Evolutionary conservation across 2,329 filamentous ascomycete species (phyloP).

Genomic region (Calonectria ilicicola): DNA sequence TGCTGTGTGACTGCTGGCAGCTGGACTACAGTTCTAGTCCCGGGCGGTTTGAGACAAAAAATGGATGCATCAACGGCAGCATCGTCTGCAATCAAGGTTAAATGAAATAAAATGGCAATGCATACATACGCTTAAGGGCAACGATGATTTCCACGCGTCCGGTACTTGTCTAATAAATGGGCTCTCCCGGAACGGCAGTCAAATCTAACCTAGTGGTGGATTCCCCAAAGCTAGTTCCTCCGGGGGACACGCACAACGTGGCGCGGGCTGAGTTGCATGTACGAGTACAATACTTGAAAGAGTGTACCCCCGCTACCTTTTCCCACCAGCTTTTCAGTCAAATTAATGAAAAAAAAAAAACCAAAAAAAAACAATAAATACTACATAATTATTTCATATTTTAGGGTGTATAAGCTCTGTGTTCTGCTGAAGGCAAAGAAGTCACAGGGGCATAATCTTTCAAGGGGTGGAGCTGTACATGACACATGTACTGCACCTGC

Average conservation of each 20-base stretch:
- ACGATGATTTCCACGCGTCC: not conserved
- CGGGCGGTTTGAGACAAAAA: not conserved
- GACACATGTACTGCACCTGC: not conserved
- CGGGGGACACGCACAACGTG: not conserved
- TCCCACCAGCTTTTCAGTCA: too few species aligned
- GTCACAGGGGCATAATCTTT: too few species aligned
- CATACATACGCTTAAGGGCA: not conserved
- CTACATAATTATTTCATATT: too few species aligned
- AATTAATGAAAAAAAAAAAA: too few species aligned
- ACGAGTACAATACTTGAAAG: too few species aligned
- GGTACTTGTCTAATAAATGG: not conserved
- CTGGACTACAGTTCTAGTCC: not conserved
- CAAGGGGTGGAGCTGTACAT: not conserved
- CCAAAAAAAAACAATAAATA: too few species aligned
- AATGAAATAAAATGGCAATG: not conserved
- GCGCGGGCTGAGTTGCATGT: not conserved
- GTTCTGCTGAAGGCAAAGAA: too few species aligned
- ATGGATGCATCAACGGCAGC: too few species aligned
- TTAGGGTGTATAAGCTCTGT: too few species aligned
- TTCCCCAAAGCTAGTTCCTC: not conserved
- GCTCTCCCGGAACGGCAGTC: not conserved
- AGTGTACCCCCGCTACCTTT: too few species aligned
- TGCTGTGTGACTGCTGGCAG: not conserved
- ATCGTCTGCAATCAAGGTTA: not conserved
- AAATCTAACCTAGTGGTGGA: constrained; percentile 3